phyloP scores from a whole-genome alignment of 208 protist genomes.

The Acanthamoeba lenticulata region DNA sequence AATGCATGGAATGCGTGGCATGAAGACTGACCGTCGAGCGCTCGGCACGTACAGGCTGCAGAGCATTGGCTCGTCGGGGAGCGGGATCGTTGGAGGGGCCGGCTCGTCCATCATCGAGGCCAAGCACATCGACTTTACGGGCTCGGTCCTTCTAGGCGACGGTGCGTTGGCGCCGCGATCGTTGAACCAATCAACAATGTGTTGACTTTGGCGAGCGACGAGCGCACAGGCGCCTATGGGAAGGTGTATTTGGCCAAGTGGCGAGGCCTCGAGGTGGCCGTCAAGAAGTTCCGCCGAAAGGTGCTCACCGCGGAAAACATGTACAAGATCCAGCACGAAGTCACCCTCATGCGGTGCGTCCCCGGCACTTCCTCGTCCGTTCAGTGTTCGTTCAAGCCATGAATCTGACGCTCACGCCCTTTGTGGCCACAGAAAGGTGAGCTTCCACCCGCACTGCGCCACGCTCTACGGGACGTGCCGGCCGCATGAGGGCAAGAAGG shows the following conservation, averaged over 20 bases:
- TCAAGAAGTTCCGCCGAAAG: not conserved
- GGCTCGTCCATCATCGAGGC: not conserved
- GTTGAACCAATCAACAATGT: no score
- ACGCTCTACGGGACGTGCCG: slow-evolving; percentile 9
- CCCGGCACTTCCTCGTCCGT: not conserved
- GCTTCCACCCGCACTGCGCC: not conserved
- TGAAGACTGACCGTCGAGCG: not conserved
- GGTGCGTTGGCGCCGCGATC: not conserved
- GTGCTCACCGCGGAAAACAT: not conserved
- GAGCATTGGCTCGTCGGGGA: not conserved
- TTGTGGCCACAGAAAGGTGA: not conserved
- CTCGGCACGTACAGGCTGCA: not conserved
- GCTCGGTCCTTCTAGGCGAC: not conserved
- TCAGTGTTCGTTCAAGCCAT: no score
- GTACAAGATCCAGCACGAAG: slow-evolving; percentile 7
- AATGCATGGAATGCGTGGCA: no score
- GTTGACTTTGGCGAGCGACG: no score
- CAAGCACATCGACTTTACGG: not conserved
- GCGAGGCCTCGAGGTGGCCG: slow-evolving; percentile 2
- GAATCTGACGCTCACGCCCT: no score
- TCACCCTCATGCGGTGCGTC: slow-evolving; percentile 2
- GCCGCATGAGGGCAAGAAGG: not conserved
- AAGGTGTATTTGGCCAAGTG: slow-evolving; percentile 17
- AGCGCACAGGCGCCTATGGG: not conserved
- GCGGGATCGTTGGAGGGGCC: not conserved